Evolutionary conservation across 805 yeast species (phyloP), one percentile per base, ranked within the genome.

Genomic region (Kurtzmaniella cleridarum): DNA sequence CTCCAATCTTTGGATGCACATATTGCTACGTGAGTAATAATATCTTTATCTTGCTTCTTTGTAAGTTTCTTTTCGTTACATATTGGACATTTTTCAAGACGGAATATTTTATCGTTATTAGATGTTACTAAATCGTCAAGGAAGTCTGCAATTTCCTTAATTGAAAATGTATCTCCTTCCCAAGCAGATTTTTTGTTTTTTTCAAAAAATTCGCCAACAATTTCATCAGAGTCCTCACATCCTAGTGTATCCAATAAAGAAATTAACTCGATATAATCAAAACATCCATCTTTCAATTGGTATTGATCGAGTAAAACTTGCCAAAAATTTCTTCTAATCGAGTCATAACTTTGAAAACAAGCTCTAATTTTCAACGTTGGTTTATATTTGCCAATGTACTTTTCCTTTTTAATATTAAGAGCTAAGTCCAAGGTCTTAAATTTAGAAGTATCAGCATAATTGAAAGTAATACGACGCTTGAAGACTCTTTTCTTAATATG

Each of bases 1-100:
- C 82, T 75, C 85, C 89, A 81, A 42, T 83, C 86, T 42, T 81
- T 79, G 23, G 84, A 78, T 0, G 87, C 80, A 60, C 98, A 93
- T 2, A 87, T 77, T 0, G 96, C 91, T 39, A 90, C 74, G 62
- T 91, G 98, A 1, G 86, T 79, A n/a, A 87, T 76, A 38, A 86
- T 76, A 48, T 88, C 95, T 30, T 74, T 54, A 50, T 81, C 81
- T 40, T 73, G 71, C 39, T 71, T 67, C 38, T 71, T 70, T 3
- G 69, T 60, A 20, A 79, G 66, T 32, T 83, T 63, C 14, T 82
- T 78, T 47, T 75, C 74, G 37, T 73, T 70, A 60, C 98, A 93
- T 9, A 84, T 69, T 0, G 98, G 98, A 54, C 98, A 93, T 39
- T 72, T 73, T 42, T 79, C 77, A 27, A 85, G 69, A 35, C 72